Percentiles rank a stretch among this genome's conserved stretches.
Conservation (phyloP, 2,329 filamentous ascomycete genomes). For the Exophiala sp. region DNA sequence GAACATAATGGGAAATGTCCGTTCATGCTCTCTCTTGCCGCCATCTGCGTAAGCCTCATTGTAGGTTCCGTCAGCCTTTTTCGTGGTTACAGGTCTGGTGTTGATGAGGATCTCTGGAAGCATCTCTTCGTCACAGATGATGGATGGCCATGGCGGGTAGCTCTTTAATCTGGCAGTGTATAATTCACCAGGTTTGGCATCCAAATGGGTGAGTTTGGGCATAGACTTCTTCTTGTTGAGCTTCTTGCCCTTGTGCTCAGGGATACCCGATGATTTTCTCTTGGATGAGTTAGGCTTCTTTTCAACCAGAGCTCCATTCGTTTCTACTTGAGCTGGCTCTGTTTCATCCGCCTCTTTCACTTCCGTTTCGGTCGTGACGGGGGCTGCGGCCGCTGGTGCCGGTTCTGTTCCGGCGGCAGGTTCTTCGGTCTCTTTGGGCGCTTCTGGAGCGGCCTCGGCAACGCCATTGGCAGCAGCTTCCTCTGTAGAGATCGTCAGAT, state of each 20-base stretch:
- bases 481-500: conserved; percentile 22
- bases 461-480: conserved; percentile 26
- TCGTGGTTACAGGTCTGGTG: conserved; percentile 78
- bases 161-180: conserved; percentile 93
- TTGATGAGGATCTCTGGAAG: conserved; percentile 74
- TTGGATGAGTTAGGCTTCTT: conserved; percentile 52
- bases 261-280: conserved; percentile 69
- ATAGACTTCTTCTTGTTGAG: conserved; percentile 81
- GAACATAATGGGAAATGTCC: conserved; percentile 94
- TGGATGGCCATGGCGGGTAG: conserved; percentile 88
- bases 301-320: conserved; percentile 50
- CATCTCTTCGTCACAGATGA: conserved; percentile 93
- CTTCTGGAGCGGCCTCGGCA: conserved; percentile 27
- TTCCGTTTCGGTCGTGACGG: conserved; percentile 17
- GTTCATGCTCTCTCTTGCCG: conserved; percentile 78
- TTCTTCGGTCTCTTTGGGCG: conserved; percentile 29
- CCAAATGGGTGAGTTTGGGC: conserved; percentile 65
- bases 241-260: conserved; percentile 72
- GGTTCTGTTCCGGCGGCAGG: conserved; percentile 30
- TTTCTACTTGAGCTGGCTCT: conserved; percentile 38
- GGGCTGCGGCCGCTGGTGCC: conserved; percentile 18
- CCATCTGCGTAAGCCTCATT: conserved; percentile 83
- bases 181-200: conserved; percentile 86
- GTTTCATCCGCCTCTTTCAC: conserved; percentile 27
- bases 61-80: conserved; percentile 77